Percentiles rank a stretch among this genome's conserved stretches.
These are phyloP conservation scores for Teunomyces aglyptinius DNA, from an alignment of 805 yeast species.

Conservation along the genomic window DNA sequence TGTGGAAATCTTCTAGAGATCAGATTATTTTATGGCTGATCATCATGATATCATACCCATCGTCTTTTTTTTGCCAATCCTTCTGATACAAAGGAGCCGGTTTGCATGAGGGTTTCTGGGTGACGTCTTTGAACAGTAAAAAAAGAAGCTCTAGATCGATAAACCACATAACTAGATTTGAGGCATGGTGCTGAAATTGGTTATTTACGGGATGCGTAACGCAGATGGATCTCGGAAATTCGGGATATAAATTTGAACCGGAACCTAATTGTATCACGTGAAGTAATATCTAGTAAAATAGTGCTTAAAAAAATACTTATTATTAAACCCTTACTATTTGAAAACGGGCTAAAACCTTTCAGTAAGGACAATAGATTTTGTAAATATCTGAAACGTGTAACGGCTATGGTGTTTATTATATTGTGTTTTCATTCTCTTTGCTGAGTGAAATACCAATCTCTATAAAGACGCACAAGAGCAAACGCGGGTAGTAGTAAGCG, in stretches of 20 bases:
- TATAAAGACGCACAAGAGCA: too few species aligned
- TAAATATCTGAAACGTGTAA: not conserved
- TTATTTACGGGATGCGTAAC: not conserved
- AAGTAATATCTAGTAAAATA: not conserved
- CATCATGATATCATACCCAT: not conserved
- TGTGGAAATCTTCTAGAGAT: too few species aligned
- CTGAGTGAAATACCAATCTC: too few species aligned
- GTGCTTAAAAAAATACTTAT: too few species aligned
- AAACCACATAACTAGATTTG: not conserved
- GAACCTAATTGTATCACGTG: not conserved
- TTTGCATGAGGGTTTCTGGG: not conserved
- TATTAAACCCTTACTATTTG: not conserved
- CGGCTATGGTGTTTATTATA: not conserved
- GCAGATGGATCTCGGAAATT: conserved; percentile 1
- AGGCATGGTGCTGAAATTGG: not conserved
- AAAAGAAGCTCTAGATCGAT: not conserved
- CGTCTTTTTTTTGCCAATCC: not conserved
- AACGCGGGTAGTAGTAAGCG: not conserved
- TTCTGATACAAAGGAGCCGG: not conserved
- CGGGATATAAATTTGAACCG: not conserved
- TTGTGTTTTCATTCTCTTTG: not conserved
- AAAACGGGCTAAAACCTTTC: not conserved
- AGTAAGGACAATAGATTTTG: not conserved
- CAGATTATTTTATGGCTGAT: too few species aligned
- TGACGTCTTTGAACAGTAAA: not conserved